phyloP scores from a whole-genome alignment of 257 asterid species.

The Plantago elongata region DNA sequence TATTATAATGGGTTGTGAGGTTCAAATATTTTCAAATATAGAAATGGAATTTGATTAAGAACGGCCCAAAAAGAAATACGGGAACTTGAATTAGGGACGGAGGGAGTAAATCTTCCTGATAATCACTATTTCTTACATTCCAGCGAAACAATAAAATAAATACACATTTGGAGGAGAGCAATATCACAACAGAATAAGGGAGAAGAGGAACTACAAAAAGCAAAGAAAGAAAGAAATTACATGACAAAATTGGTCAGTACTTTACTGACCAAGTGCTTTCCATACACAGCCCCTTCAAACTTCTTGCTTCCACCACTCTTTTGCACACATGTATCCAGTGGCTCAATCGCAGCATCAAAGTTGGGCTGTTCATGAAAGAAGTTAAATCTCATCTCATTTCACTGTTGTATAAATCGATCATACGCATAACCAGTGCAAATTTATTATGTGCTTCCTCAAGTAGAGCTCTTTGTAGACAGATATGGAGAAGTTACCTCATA shows the following conservation, averaged over 20 bases:
- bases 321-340: slow-evolving; percentile 53
- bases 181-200: not conserved
- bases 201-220: not conserved
- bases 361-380: slow-evolving; percentile 46
- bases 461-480: not conserved
- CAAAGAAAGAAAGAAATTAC: slow-evolving; percentile 8
- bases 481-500: slow-evolving; percentile 52
- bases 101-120: too few species aligned
- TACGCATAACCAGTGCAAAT: too few species aligned
- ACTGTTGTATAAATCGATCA: too few species aligned
- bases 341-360: slow-evolving; percentile 70
- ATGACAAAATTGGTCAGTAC: slow-evolving; percentile 57
- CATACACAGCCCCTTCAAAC: slow-evolving; percentile 70
- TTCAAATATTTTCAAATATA: too few species aligned
- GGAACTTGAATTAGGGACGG: too few species aligned
- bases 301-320: slow-evolving; percentile 60
- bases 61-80: too few species aligned
- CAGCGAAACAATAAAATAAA: too few species aligned
- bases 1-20: too few species aligned
- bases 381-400: not conserved
- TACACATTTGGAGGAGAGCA: not conserved
- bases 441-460: too few species aligned
- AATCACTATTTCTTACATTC: too few species aligned
- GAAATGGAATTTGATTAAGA: too few species aligned
- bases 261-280: slow-evolving; percentile 81